phyloP scores from a whole-genome alignment of 1,284 basidiomycete genomes.

The Moniliella sp. region DNA sequence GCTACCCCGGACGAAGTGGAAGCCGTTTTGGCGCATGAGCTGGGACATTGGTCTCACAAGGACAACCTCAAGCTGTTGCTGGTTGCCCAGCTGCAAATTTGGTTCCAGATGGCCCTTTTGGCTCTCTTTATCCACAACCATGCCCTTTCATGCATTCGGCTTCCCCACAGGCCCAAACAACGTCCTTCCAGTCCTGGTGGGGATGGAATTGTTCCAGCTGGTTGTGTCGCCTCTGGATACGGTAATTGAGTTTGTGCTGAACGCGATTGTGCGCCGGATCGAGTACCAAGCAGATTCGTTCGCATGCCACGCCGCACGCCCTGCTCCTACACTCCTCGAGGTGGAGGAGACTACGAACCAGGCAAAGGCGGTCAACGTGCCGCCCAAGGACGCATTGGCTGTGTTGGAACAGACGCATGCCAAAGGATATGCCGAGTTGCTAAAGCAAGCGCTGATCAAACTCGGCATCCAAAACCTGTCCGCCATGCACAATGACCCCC shows the following conservation, averaged over 20 bases:
- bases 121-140: slow-evolving; percentile 66
- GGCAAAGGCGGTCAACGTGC: too few relatives aligned
- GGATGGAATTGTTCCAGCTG: slow-evolving; percentile 29
- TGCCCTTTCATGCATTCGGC: slow-evolving; percentile 64
- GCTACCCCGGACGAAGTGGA: slow-evolving; percentile 46
- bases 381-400: too few relatives aligned
- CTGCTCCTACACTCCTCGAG: slow-evolving; percentile 10
- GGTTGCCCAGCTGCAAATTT: slow-evolving; percentile 65
- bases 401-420: too few relatives aligned
- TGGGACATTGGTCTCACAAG: slow-evolving; percentile 48
- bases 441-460: neutral
- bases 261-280: slow-evolving; percentile 18
- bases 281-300: slow-evolving; percentile 24
- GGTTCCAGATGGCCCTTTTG: slow-evolving; percentile 66
- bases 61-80: slow-evolving; percentile 72
- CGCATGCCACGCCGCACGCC: slow-evolving; percentile 13
- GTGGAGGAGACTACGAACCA: too few relatives aligned
- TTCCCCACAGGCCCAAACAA: slow-evolving; percentile 38
- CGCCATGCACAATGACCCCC: slow-evolving; percentile 28
- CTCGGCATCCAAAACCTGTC: slow-evolving; percentile 6
- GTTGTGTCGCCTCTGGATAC: slow-evolving; percentile 23
- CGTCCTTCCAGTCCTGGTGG: slow-evolving; percentile 22
- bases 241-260: slow-evolving; percentile 22
- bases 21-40: slow-evolving; percentile 50
- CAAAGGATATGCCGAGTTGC: neutral